A percentile compares a stretch with the other conserved stretches of the same genome.
phyloP scores from a whole-genome alignment of 2,329 filamentous ascomycete genomes.

The Colletotrichum karsti region DNA sequence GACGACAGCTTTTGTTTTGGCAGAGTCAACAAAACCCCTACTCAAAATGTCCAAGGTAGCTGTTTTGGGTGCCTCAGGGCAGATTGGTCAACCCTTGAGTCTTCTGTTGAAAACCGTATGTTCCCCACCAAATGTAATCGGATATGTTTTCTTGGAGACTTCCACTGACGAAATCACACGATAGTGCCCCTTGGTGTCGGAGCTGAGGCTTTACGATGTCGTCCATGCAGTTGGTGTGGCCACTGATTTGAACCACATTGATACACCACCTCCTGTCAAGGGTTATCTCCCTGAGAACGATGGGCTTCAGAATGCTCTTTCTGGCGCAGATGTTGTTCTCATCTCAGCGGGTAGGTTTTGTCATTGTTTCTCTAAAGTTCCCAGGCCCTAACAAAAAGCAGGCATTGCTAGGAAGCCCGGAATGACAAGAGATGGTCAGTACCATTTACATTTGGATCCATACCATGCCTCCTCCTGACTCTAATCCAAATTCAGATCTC shows the following conservation, averaged over 20 bases:
- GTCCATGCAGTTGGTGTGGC: slow-evolving; percentile 66
- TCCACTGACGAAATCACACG: neutral
- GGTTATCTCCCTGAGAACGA: slow-evolving; percentile 72
- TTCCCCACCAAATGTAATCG: too few relatives aligned
- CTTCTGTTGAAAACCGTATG: slow-evolving; percentile 18
- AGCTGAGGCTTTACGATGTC: slow-evolving; percentile 29
- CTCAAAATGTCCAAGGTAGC: slow-evolving; percentile 5
- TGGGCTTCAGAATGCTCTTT: slow-evolving; percentile 70
- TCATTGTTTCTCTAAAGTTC: too few relatives aligned
- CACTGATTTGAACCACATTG: slow-evolving; percentile 81
- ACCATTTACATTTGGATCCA: neutral
- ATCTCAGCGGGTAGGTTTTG: slow-evolving; percentile 67
- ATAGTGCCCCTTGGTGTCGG: slow-evolving; percentile 4
- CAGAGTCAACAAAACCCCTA: too few relatives aligned
- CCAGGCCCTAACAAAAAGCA: neutral
- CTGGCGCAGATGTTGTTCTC: slow-evolving; percentile 76
- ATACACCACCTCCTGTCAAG: slow-evolving; percentile 78
- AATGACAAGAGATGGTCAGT: slow-evolving; percentile 73
- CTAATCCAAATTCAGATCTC: neutral
- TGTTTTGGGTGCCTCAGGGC: slow-evolving; percentile 10
- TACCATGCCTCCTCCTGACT: too few relatives aligned
- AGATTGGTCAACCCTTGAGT: slow-evolving; percentile 15
- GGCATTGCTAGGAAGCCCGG: slow-evolving; percentile 81
- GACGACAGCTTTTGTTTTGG: too few relatives aligned
- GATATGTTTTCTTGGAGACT: too few relatives aligned